Conservation (phyloP, 805 yeast genomes). For the Saccharomycopsis fodiens region DNA sequence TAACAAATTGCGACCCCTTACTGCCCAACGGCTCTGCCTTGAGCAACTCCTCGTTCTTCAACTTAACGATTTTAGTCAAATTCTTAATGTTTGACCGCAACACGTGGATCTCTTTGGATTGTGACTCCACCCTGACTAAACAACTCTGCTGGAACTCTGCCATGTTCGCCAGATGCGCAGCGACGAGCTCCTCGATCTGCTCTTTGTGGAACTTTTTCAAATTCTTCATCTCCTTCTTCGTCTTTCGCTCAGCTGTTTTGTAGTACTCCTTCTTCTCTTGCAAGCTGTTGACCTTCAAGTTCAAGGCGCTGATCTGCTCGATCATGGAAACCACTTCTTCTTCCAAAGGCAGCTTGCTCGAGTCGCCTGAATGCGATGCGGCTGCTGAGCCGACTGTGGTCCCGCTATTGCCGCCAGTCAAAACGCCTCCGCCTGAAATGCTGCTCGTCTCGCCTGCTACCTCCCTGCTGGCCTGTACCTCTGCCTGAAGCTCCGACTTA, state of each 20-base stretch:
- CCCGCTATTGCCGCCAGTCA: background rate
- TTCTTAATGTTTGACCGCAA: background rate
- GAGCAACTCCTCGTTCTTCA: background rate
- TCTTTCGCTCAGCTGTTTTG: background rate
- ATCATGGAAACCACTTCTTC: background rate
- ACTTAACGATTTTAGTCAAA: background rate
- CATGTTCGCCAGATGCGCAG: background rate
- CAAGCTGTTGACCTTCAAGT: slow-evolving; percentile 1
- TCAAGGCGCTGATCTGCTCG: slow-evolving; percentile 1
- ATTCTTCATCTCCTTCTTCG: background rate
- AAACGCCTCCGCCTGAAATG: background rate
- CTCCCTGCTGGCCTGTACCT: background rate
- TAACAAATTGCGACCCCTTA: background rate
- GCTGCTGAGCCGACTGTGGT: background rate
- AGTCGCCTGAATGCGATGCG: background rate
- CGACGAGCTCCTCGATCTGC: slow-evolving; percentile 1
- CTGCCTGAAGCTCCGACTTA: slow-evolving; percentile 5
- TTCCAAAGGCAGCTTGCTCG: slow-evolving; percentile 2
- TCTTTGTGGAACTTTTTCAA: slow-evolving; percentile 1
- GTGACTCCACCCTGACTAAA: background rate
- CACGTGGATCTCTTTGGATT: background rate
- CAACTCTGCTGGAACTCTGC: background rate
- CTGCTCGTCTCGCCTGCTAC: background rate
- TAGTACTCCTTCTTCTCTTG: slow-evolving; percentile 3
- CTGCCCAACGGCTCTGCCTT: background rate